A percentile compares a stretch with the other conserved stretches of the same genome.
Conservation (phyloP, 2,329 filamentous ascomycete species). For the Fusarium tjaetaba region DNA sequence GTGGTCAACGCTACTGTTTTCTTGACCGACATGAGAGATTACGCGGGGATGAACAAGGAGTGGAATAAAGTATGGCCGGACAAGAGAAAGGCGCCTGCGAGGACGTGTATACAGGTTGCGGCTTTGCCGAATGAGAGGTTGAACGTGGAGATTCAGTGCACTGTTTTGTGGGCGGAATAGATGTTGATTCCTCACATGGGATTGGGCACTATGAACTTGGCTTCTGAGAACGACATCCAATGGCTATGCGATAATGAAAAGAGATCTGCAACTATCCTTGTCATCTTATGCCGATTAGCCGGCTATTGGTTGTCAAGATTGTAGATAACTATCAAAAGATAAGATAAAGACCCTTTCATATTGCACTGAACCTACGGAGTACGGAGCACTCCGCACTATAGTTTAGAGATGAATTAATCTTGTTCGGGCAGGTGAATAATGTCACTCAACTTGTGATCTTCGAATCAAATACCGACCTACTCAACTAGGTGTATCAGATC, state of each 20-base stretch:
- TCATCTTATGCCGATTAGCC: neutral
- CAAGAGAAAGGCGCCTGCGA: neutral
- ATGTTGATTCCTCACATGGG: neutral
- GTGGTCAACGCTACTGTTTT: neutral
- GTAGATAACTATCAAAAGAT: neutral
- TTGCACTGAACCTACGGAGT: neutral
- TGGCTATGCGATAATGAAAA: neutral
- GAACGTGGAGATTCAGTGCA: neutral
- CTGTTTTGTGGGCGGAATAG: neutral
- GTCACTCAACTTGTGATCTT: neutral
- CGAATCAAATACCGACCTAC: neutral
- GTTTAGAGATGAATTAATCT: neutral
- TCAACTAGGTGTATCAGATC: neutral
- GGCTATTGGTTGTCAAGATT: neutral
- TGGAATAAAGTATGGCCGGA: neutral
- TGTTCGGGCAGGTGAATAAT: neutral
- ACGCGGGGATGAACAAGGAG: neutral
- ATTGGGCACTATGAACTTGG: neutral
- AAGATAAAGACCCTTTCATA: neutral
- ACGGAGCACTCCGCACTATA: neutral
- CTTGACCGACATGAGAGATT: neutral
- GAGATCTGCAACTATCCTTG: neutral
- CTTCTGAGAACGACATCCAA: neutral
- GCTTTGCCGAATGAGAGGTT: neutral
- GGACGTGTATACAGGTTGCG: neutral